Evolutionary conservation across 345 rosid genomes (phyloP), one percentile per base, ranked within the genome.

Genomic region (Eucalyptus decipiens): DNA sequence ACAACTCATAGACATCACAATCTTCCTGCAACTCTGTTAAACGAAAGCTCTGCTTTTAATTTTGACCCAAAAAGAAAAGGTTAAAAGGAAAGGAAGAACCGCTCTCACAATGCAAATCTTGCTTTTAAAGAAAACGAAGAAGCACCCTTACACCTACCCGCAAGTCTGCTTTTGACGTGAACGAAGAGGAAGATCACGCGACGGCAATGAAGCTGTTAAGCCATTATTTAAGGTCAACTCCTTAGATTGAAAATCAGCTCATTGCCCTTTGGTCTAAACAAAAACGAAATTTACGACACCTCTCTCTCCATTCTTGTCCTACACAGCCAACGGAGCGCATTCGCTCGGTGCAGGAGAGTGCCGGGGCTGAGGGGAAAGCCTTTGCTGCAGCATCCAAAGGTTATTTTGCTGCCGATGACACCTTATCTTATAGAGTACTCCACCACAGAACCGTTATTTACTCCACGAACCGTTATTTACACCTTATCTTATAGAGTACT

Each of bases 131-230:
- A 52, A 52, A 23, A 24, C 62, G 62, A 56, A 56, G 60, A 56
- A 56, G 62, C 62, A 23, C 13, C 60, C 62, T 56, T 56, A 9
- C 62, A 2, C 62, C 30, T 4, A 9, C 0, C 62, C 13, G 62
- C 62, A 56, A 56, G 62, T 56, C 28, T 56, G 62, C 6, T 56
- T 56, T 56, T 56, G 13, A 56, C 0, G 62, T 56, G 62, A 56
- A 56, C 62, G 62, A 24, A 56, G 1, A 0, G 62, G 62, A 56
- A 56, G 62, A 56, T 0, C 62, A 24, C 62, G 13, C 0, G 30
- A 56, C 30, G 62, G 62, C 62, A 10, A 0, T 56, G 62, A 56
- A 56, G 62, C 13, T 56, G 62, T 56, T 10, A 9, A 0, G 6
- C 62, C 62, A 56, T 56, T 24, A 56, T 24, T 24, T 56, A 56